Percentiles rank a stretch among this genome's conserved stretches.
phyloP scores from a whole-genome alignment of 495 filamentous ascomycete species.

The Cryomyces antarcticus region DNA sequence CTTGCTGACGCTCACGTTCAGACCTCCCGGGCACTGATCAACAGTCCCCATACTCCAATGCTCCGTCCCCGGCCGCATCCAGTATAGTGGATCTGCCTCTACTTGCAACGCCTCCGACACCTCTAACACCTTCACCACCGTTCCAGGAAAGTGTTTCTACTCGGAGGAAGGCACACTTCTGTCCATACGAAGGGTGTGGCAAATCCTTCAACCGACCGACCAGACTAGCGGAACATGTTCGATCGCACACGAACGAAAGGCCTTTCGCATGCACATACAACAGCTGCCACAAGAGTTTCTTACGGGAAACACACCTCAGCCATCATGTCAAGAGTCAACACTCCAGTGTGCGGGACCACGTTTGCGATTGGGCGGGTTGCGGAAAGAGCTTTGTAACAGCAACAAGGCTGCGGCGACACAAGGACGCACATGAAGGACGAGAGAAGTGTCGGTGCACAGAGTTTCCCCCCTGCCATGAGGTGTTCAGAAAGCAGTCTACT shows the following conservation, averaged over 20 bases:
- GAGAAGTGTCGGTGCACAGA: constrained; percentile 35
- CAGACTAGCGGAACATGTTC: constrained; percentile 55
- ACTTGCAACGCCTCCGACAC: not conserved
- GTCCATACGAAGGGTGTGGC: constrained; percentile 44
- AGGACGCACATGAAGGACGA: constrained; percentile 18
- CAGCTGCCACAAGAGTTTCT: constrained; percentile 62
- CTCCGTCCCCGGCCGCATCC: too few relatives aligned
- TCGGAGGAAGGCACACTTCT: constrained; percentile 44
- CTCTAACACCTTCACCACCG: not conserved
- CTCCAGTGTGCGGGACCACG: constrained; percentile 44
- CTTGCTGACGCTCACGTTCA: too few relatives aligned
- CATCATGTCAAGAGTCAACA: constrained; percentile 72
- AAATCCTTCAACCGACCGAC: constrained; percentile 78
- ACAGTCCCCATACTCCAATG: too few relatives aligned
- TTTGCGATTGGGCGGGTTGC: constrained; percentile 51
- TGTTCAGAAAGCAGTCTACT: constrained; percentile 76
- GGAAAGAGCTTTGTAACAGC: constrained; percentile 61
- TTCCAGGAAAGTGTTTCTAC: not conserved
- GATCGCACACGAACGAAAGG: constrained; percentile 63
- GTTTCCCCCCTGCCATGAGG: constrained; percentile 50
- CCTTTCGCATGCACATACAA: constrained; percentile 45
- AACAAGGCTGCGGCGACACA: constrained; percentile 37
- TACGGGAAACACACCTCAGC: constrained; percentile 59
- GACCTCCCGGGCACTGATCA: too few relatives aligned
- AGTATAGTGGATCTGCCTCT: too few relatives aligned